Percentiles rank a stretch among this genome's conserved stretches.
These are phyloP conservation scores for Quercus glauca DNA, from an alignment of 306 rosid species.

Conservation along the genomic window DNA sequence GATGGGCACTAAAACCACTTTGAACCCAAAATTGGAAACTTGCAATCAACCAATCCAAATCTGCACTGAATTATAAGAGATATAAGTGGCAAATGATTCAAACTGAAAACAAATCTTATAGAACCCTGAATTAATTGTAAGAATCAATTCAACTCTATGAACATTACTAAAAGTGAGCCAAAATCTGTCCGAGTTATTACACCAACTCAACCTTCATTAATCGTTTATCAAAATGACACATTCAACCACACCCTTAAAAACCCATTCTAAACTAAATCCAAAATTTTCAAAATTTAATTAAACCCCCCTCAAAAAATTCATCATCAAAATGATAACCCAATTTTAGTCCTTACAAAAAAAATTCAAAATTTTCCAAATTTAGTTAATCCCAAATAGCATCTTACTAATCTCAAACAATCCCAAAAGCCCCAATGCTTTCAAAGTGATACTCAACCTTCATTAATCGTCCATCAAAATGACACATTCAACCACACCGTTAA, in stretches of 20 bases:
- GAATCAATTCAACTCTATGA: not conserved
- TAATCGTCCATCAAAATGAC: too few species aligned
- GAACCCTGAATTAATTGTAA: not conserved
- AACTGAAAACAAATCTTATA: not conserved
- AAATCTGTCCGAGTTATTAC: not conserved
- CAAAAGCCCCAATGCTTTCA: not conserved
- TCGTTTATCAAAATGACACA: too few species aligned
- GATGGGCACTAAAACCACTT: not conserved
- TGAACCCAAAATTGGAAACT: not conserved
- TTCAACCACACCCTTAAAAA: too few species aligned
- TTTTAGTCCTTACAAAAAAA: constrained; percentile 8
- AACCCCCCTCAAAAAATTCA: not conserved
- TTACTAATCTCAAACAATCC: not conserved
- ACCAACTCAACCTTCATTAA: not conserved
- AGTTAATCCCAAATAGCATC: not conserved
- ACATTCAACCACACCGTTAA: too few species aligned
- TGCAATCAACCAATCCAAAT: not conserved
- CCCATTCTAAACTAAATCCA: not conserved
- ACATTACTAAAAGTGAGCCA: not conserved
- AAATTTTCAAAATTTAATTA: not conserved
- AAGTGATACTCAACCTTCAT: not conserved
- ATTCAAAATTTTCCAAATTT: not conserved
- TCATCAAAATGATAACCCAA: constrained; percentile 4
- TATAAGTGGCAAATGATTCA: not conserved
- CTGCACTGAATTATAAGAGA: too few species aligned